Evolutionary conservation across 768 basidiomycete species (phyloP), one percentile per base, ranked within the genome.

Genomic region (Mycena amicta): DNA sequence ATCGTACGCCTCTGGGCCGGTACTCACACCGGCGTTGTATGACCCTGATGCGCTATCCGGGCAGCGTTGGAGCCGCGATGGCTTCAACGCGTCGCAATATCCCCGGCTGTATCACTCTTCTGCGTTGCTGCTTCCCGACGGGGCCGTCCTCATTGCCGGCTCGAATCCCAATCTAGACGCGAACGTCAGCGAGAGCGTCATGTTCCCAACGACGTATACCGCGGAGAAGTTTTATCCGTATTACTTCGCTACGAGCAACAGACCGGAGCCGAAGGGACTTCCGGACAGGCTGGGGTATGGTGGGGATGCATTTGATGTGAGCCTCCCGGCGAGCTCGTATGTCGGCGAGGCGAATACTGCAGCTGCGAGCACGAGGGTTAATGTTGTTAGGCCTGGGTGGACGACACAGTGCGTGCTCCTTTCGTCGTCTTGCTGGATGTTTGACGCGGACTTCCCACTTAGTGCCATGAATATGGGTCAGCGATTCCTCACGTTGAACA

Each of bases 31-130:
- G n/a, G 82, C 84, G 2, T 79, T 92, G 62, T 93, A 89, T 71
- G 82, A 92, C 71, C 84, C 88, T 0, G 80, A 77, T 16, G 80
- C 82, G 1, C 79, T 88, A 12, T 65, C 72, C 6, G 93, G 93
- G 12, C 72, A 73, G 23, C 83, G 85, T 18, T 90, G 83, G 87
- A 86, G 86, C 25, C 81, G 75, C 33, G 79, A 79, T 1, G 86
- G 86, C 11, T 72, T 91, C 5, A 62, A 71, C 2, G 76, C 80
- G 0, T 82, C 83, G 1, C 77, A 59, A 27, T 83, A 92, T 55
- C 79, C 90, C 37, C 79, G 92, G 51, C 72, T 95, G 71, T 95
- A 95, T 72, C 93, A 95, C 73, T 93, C 90, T 0, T 80, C 81
- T 0, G 90, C 90, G 2, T 76, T 92, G 15, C 81, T 93, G 29